A percentile compares a stretch with the other conserved stretches of the same genome.
Evolutionary conservation across 768 basidiomycete species (phyloP).

Genomic region (Termitomyces sp.): DNA sequence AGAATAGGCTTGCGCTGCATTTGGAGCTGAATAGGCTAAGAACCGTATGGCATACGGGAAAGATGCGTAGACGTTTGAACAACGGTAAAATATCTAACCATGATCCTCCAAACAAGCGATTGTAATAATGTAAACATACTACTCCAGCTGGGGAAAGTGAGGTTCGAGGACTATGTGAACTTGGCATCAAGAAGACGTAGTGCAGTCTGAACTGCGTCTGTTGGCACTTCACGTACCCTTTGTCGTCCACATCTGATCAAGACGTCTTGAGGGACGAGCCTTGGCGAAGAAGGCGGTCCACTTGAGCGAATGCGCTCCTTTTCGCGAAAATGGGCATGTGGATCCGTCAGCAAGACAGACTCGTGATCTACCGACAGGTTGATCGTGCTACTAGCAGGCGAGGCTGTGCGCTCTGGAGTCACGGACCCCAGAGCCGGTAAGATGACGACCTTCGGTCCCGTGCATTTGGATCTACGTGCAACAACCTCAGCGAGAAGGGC

Average conservation of each 20-base stretch:
- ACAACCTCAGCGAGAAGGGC: conserved; percentile 85
- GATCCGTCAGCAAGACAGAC: conserved; percentile 45
- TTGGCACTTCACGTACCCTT: conserved; percentile 60
- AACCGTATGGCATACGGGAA: conserved; percentile 4
- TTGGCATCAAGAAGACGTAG: conserved; percentile 68
- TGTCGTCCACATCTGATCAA: conserved; percentile 58
- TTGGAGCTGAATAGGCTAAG: conserved; percentile 25
- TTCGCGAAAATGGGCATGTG: conserved; percentile 47
- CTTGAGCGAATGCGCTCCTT: conserved; percentile 26
- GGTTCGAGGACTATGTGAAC: conserved; percentile 29
- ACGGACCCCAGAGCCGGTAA: conserved; percentile 44
- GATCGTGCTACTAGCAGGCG: conserved; percentile 20
- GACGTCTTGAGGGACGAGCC: conserved; percentile 56
- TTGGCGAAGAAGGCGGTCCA: conserved; percentile 35
- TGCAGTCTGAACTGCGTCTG: conserved; percentile 71
- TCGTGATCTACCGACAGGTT: conserved; percentile 14
- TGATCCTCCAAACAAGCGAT: not conserved
- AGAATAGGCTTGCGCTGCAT: conserved; percentile 30
- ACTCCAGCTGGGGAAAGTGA: not conserved
- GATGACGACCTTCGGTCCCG: conserved; percentile 60
- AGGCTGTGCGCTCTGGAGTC: conserved; percentile 40
- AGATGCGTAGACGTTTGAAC: not conserved
- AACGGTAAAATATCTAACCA: not conserved
- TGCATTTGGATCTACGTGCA: conserved; percentile 73
- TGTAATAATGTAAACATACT: conserved; percentile 1